A percentile compares a stretch with the other conserved stretches of the same genome.
Evolutionary conservation across 768 basidiomycete species (phyloP).

Genomic region (Coprinopsis marcescibilis): DNA sequence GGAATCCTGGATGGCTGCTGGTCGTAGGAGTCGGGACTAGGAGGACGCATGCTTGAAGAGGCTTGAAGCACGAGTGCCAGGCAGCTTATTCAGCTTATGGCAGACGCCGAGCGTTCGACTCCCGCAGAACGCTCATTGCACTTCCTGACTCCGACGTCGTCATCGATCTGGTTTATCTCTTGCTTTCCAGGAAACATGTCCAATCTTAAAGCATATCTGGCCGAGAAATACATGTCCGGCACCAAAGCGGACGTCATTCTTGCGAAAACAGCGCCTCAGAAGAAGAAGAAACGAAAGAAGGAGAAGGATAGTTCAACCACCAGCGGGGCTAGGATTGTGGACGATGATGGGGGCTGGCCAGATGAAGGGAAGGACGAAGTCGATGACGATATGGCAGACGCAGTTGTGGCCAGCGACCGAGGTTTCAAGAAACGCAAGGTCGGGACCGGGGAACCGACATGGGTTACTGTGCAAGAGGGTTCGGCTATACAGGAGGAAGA

Average conservation of each 20-base stretch:
- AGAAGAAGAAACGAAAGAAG: slow-evolving; percentile 76
- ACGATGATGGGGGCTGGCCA: slow-evolving; percentile 69
- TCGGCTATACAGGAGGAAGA: slow-evolving; percentile 28
- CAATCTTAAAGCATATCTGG: slow-evolving; percentile 75
- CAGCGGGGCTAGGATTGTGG: slow-evolving; percentile 37
- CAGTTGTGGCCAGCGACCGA: slow-evolving; percentile 67
- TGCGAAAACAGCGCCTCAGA: slow-evolving; percentile 51
- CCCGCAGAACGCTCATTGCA: too few relatives aligned
- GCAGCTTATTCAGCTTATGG: too few relatives aligned
- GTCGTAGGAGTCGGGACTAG: too few relatives aligned
- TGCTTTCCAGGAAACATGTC: too few relatives aligned
- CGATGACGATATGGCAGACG: slow-evolving; percentile 55
- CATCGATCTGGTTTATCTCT: too few relatives aligned
- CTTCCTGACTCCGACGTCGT: too few relatives aligned
- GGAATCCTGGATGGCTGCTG: too few relatives aligned
- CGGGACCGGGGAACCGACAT: slow-evolving; percentile 42
- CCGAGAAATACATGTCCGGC: slow-evolving; percentile 93
- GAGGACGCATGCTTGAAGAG: too few relatives aligned
- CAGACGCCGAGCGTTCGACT: too few relatives aligned
- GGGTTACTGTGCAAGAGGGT: slow-evolving; percentile 64
- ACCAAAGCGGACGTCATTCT: slow-evolving; percentile 95
- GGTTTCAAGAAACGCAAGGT: slow-evolving; percentile 71
- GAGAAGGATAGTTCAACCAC: slow-evolving; percentile 6
- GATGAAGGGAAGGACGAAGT: slow-evolving; percentile 34
- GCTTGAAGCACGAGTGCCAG: too few relatives aligned